Evolutionary conservation across 495 filamentous ascomycete genomes (phyloP), one percentile per base, ranked within the genome.

Genomic region (Talaromyces stipitatus): DNA sequence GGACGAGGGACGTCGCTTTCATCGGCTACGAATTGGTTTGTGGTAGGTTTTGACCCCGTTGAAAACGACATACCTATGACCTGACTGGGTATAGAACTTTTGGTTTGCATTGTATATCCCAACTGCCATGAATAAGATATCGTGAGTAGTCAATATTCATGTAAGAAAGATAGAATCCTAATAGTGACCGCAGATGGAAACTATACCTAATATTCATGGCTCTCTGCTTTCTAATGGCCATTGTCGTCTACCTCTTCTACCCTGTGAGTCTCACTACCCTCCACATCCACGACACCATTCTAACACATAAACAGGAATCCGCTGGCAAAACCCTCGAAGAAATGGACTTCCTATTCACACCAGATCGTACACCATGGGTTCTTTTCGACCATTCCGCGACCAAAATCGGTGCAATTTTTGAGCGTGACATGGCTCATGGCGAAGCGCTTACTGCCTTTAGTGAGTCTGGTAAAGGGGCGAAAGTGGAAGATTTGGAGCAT

Each of bases 391-490:
- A 27, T 1, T n/a, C 58, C 22, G 64, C 67, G 7, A 63, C 56
- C 8, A 65, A 67, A 33, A 61, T 70, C 12, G 67, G 67, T 3
- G 66, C 66, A 11, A 60, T 70, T 6, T 67, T 70, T 41, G 62
- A 70, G 28, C 63, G 66, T n/a, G 67, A 70, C 24, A 59, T 69
- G 50, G 58, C 60, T 14, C 66, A 62, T 51, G 67, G 67, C 1
- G 66, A 70, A 43, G 67, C 67, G n/a, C 59, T 70, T 30, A 70
- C 67, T 10, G 62, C 59, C 1, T 70, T 70, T 50, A 61, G 67
- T 54, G 36, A n/a, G n/a, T 46, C 50, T 52, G 50, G 24, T 18
- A 52, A 52, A 52, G 50, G 26, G 36, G 36, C 36, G 36, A 41
- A 41, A 16, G 16, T 41, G 36, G n/a, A 41, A 16, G 36, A 41